A percentile compares a stretch with the other conserved stretches of the same genome.
phyloP scores from a whole-genome alignment of 768 basidiomycete genomes.

The Lactarius akahatsu region DNA sequence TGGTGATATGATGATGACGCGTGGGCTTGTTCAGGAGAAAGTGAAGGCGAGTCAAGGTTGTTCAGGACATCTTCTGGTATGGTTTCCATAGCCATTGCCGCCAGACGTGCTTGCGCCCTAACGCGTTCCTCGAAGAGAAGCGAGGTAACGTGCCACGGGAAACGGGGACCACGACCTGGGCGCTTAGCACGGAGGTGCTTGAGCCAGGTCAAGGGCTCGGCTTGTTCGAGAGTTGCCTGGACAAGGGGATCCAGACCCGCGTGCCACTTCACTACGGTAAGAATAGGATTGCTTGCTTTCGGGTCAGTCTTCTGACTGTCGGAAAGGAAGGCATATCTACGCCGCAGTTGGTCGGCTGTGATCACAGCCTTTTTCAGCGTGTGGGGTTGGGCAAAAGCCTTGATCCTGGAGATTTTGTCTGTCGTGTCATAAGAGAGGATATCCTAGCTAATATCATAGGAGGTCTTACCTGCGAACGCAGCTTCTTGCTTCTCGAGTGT shows the following conservation, averaged over 20 bases:
- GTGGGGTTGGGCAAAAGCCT: slow-evolving; percentile 46
- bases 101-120: slow-evolving; percentile 41
- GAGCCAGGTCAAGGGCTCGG: slow-evolving; percentile 74
- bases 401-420: slow-evolving; percentile 63
- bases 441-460: not conserved
- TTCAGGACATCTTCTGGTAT: slow-evolving; percentile 44
- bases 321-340: slow-evolving; percentile 62
- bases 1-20: slow-evolving; percentile 28
- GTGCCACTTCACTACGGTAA: slow-evolving; percentile 60
- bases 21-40: slow-evolving; percentile 17
- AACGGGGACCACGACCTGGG: slow-evolving; percentile 37
- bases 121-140: slow-evolving; percentile 66
- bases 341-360: slow-evolving; percentile 60
- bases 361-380: slow-evolving; percentile 65
- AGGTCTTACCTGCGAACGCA: slow-evolving; percentile 51
- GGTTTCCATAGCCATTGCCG: slow-evolving; percentile 44
- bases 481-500: slow-evolving; percentile 60
- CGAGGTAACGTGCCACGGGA: slow-evolving; percentile 66
- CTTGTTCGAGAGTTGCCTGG: slow-evolving; percentile 54
- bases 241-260: slow-evolving; percentile 47
- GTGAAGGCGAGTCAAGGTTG: slow-evolving; percentile 21
- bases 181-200: slow-evolving; percentile 59
- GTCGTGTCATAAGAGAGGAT: slow-evolving; percentile 9
- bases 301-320: slow-evolving; percentile 37
- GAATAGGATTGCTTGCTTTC: slow-evolving; percentile 44